A percentile compares a stretch with the other conserved stretches of the same genome.
Conservation (phyloP, 1,284 basidiomycete species). For the Sphaerobolus stellatus region DNA sequence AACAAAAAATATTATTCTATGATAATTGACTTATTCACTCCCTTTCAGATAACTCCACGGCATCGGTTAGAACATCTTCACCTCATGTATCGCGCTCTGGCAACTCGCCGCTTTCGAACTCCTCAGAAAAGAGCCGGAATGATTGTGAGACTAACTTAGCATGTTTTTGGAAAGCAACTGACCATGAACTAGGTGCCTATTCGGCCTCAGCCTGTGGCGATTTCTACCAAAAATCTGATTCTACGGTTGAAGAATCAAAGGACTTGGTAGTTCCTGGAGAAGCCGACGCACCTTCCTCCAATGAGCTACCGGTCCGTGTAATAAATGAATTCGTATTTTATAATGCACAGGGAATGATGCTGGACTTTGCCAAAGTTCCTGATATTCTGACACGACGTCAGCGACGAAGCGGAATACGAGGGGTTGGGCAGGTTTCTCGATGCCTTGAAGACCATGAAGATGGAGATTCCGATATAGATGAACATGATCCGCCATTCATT, state of each 20-base stretch:
- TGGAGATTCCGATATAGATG: slow-evolving; percentile 7
- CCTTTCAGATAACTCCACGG: too few species aligned
- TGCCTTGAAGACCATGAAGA: slow-evolving; percentile 13
- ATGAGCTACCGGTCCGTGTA: slow-evolving; percentile 51
- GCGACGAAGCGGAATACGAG: slow-evolving; percentile 21
- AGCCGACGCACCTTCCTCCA: slow-evolving; percentile 24
- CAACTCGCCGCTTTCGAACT: too few species aligned
- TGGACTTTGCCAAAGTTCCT: slow-evolving; percentile 36
- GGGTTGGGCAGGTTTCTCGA: slow-evolving; percentile 24
- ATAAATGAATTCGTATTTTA: slow-evolving; percentile 54
- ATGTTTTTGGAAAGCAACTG: too few species aligned
- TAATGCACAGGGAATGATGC: slow-evolving; percentile 31
- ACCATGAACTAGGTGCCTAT: too few species aligned
- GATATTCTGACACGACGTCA: slow-evolving; percentile 37
- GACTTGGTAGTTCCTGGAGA: slow-evolving; percentile 40
- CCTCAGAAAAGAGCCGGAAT: too few species aligned
- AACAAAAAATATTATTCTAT: too few species aligned
- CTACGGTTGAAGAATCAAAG: slow-evolving; percentile 36
- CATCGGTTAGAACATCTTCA: too few species aligned
- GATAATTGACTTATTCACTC: too few species aligned
- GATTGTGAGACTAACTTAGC: too few species aligned
- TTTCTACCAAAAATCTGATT: too few species aligned
- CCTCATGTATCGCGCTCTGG: too few species aligned
- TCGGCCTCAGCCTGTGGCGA: too few species aligned
- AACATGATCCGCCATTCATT: slow-evolving; percentile 33